Base-by-base conservation (phyloP, 805 yeast genomes). In the Hanseniaspora occidentalis region DNA sequence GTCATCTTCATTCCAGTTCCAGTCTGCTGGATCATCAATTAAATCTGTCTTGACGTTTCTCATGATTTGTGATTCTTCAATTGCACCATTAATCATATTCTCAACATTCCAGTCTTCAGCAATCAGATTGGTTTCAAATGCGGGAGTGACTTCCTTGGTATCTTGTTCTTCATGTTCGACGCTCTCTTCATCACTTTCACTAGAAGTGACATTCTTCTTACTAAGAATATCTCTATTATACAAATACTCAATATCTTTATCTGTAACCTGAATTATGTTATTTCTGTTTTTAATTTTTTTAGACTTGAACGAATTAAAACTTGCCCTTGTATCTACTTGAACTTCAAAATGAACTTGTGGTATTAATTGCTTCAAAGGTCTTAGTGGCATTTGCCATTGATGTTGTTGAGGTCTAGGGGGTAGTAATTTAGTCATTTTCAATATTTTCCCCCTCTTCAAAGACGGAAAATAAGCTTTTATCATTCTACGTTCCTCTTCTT, bases 81-180 rank as follows among this genome's bases (percentile, higher is more conserved):
- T 37, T 23, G 19, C 18, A 4, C 73, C 77, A 35, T 73, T 73
- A 13, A 80, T 64, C 18, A 80, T 75, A 9, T 60, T 64, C 21
- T 75, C 77, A 50, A 78, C 83, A 47, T 82, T 76, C 94, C 94
- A 84, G 43, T 79, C 84, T 14, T 82, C 79, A 0, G 86, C 69
- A 0, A 88, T 79, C 18, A 83, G 13, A 8, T 29, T 16, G 4
- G 33, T n/a, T 10, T 29, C 33, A 29, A 29, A 29, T 4, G 8
- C 33, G 16, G 18, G 16, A 23, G 7, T 23, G 6, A n/a, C 18
- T 29, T 6, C 18, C 4, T 8, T 29, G 18, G n/a, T 14, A n/a
- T 14, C 33, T n/a, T 29, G 22, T 24, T 39, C 35, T 36, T 38
- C 31, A 37, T 14, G 22, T 37, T 25, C 31, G 6, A 39, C 38